Evolutionary conservation across 495 filamentous ascomycete species (phyloP), one percentile per base, ranked within the genome.

Genomic region (Jackrogersella multiformis): DNA sequence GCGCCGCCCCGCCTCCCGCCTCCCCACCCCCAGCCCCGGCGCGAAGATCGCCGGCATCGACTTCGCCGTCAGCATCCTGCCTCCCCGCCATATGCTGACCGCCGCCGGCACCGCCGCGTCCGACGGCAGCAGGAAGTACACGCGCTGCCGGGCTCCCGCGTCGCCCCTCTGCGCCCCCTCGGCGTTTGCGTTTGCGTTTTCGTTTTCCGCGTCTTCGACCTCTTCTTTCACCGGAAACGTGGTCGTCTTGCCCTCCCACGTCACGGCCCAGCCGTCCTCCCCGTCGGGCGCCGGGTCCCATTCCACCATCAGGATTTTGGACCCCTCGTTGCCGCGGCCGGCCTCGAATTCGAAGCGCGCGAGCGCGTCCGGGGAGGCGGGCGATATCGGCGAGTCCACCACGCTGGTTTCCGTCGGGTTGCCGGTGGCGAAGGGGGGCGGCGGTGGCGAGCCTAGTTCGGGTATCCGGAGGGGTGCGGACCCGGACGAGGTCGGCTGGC

Each of bases 301-400:
- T 64, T 94, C 90, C 9, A 94, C 85, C 90, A 94, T 92, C 46
- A 94, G 73, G 45, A 96, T 88, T 78, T 94, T 94, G 28, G 90
- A 93, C 7, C 91, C 92, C 35, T 93, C 91, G 67, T 91, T 91
- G 1, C 84, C 89, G 66, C 86, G 86, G 39, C 89, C 90, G 3
- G 88, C 81, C 74, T 93, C 90, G 69, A 94, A 93, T 73, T 94
- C 92, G 76, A 93, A 96, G 18, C 92, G 88, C n/a, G 90, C 90
- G 12, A 93, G 79, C 45, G 67, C 57, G 36, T 70, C 55, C 8
- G 73, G 63, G 9, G 80, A 80, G 16, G 79, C 76, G 1, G 79
- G 78, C 21, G 78, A 78, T 20, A 73, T 73, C 6, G 78, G 76
- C 21, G 80, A 80, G 45, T 78, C 79, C 32, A 80, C 69, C 16